A percentile compares a stretch with the other conserved stretches of the same genome.
phyloP scores from a whole-genome alignment of 2,329 filamentous ascomycete genomes.

The Mycogone perniciosa region DNA sequence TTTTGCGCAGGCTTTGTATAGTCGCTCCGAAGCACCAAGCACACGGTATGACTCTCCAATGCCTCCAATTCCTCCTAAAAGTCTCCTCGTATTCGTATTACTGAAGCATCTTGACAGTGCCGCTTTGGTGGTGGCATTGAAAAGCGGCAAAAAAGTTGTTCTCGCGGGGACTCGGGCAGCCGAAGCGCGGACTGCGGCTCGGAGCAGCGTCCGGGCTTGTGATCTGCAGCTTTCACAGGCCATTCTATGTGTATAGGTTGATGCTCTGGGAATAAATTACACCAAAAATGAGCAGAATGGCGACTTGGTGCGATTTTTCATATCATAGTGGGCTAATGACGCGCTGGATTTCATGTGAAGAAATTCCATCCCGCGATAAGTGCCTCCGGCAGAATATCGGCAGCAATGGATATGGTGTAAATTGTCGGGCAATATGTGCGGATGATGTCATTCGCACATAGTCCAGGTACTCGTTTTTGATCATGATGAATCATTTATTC shows the following conservation, averaged over 20 bases:
- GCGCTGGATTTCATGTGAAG: slow-evolving; percentile 9
- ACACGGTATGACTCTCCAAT: slow-evolving; percentile 59
- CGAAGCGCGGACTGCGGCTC: slow-evolving; percentile 26
- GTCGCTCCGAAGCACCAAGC: slow-evolving; percentile 68
- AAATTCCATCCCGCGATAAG: slow-evolving; percentile 2
- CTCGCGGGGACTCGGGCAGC: slow-evolving; percentile 22
- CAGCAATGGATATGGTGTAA: not conserved
- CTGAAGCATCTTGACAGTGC: slow-evolving; percentile 29
- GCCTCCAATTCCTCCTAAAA: slow-evolving; percentile 30
- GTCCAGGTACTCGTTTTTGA: too few relatives aligned
- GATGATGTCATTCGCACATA: too few relatives aligned
- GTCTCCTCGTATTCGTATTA: slow-evolving; percentile 26
- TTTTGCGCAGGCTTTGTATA: slow-evolving; percentile 68
- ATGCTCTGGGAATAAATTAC: slow-evolving; percentile 3
- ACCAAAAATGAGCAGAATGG: not conserved
- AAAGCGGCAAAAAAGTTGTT: slow-evolving; percentile 17
- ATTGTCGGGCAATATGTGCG: not conserved
- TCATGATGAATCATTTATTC: not conserved
- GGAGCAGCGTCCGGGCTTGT: slow-evolving; percentile 36
- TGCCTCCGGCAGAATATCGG: slow-evolving; percentile 13
- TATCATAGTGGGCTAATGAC: slow-evolving; percentile 8
- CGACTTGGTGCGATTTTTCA: slow-evolving; percentile 3
- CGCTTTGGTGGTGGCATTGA: slow-evolving; percentile 6
- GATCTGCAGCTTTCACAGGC: slow-evolving; percentile 44
- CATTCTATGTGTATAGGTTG: slow-evolving; percentile 28